Conservation (phyloP, 768 basidiomycete species). For the Suillus lakei region DNA sequence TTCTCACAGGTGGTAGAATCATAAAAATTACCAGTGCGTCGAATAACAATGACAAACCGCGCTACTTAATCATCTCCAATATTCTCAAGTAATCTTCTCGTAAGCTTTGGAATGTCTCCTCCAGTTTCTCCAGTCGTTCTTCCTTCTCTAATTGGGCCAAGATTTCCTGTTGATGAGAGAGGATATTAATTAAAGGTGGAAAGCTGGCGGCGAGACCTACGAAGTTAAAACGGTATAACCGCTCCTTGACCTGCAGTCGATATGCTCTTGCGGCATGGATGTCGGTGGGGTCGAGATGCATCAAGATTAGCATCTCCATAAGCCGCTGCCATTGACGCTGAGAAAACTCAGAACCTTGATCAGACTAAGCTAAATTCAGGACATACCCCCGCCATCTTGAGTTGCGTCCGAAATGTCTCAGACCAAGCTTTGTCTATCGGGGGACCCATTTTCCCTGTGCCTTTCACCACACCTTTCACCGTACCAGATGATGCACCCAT, state of each 20-base stretch:
- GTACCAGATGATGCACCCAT: conserved; percentile 29
- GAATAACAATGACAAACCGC: neutral
- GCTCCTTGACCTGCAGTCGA: conserved; percentile 91
- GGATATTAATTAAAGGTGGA: conserved; percentile 8
- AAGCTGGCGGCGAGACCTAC: conserved; percentile 48
- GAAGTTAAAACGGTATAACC: conserved; percentile 94
- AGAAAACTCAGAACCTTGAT: conserved; percentile 1
- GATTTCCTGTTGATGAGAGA: conserved; percentile 61
- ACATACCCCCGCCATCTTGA: conserved; percentile 89
- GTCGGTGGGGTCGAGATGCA: conserved; percentile 69
- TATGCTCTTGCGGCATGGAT: conserved; percentile 61
- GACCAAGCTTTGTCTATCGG: conserved; percentile 79
- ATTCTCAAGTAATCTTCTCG: conserved; percentile 85
- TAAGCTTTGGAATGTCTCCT: conserved; percentile 91
- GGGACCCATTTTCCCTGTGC: conserved; percentile 72
- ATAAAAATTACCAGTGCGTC: neutral
- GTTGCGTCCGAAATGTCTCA: conserved; percentile 77
- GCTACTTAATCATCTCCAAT: conserved; percentile 51
- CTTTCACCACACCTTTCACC: conserved; percentile 18
- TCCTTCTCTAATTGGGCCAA: conserved; percentile 86
- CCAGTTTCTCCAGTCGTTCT: conserved; percentile 86
- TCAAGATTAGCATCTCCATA: conserved; percentile 87
- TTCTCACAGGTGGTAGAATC: too few relatives aligned
- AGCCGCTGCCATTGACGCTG: conserved; percentile 95
- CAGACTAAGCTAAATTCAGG: neutral